Conservation (phyloP, 1,139 yeast genomes). For the Hemisphaericaspora lyxosophila region DNA sequence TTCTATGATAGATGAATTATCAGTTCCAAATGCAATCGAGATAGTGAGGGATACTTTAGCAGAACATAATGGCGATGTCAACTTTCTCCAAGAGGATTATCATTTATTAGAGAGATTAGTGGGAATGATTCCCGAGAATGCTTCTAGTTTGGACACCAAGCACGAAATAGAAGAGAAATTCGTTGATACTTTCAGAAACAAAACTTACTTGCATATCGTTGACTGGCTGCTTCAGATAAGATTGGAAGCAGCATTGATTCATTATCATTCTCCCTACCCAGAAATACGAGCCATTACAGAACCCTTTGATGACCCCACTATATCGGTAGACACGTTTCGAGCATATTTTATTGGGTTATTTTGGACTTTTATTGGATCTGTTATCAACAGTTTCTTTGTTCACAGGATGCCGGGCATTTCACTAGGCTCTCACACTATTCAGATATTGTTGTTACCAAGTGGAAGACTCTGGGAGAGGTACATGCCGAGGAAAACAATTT, state of each 20-base stretch:
- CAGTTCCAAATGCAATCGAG: constrained; percentile 26
- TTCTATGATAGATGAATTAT: constrained; percentile 24
- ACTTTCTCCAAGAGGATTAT: constrained; percentile 39
- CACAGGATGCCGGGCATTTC: constrained; percentile 44
- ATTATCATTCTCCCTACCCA: constrained; percentile 48
- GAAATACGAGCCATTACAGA: constrained; percentile 48
- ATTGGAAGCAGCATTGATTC: constrained; percentile 42
- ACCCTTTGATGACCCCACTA: constrained; percentile 40
- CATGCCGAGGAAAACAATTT: constrained; percentile 29
- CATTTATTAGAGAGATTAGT: constrained; percentile 33
- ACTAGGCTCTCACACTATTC: constrained; percentile 43
- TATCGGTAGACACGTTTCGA: constrained; percentile 43
- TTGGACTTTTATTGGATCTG: constrained; percentile 46
- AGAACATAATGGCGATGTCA: constrained; percentile 44
- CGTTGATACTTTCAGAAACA: constrained; percentile 21
- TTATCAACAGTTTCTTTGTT: constrained; percentile 44
- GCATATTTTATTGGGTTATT: constrained; percentile 40
- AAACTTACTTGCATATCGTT: constrained; percentile 27
- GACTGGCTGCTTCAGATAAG: constrained; percentile 40
- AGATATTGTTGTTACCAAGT: constrained; percentile 40
- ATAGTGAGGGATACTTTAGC: constrained; percentile 39
- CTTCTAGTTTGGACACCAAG: constrained; percentile 10
- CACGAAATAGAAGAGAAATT: constrained; percentile 14
- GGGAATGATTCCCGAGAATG: constrained; percentile 20
- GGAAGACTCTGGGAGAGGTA: constrained; percentile 42